Percentiles rank a stretch among this genome's conserved stretches.
These are phyloP conservation scores for Pseudohalonectria lignicola DNA, from an alignment of 2,329 filamentous ascomycete genomes.

Conservation along the genomic window DNA sequence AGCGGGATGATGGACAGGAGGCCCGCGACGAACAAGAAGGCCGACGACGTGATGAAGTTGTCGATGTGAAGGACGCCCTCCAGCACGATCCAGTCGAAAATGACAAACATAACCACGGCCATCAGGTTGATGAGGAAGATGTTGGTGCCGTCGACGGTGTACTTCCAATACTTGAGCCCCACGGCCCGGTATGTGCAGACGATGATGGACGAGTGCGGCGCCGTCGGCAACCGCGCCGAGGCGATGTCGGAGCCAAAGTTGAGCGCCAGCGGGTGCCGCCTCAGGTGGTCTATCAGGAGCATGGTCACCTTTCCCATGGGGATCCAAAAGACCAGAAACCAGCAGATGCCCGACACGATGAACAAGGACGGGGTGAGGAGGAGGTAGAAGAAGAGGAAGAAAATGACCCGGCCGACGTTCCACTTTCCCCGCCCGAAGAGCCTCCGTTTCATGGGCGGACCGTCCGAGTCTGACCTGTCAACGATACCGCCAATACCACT, in stretches of 20 bases:
- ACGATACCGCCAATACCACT: conserved; percentile 8
- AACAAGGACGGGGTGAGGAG: conserved; percentile 80
- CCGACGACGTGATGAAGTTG: conserved; percentile 66
- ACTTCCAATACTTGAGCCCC: conserved; percentile 96
- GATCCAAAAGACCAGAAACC: conserved; percentile 95
- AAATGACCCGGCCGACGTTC: conserved; percentile 89
- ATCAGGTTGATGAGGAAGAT: conserved; percentile 98
- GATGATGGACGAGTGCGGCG: conserved; percentile 73
- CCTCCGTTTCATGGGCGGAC: conserved; percentile 57
- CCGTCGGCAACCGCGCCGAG: conserved; percentile 59
- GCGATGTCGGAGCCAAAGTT: conserved; percentile 83
- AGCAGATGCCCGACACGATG: conserved; percentile 78
- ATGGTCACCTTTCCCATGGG: conserved; percentile 96
- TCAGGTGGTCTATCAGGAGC: conserved; percentile 80
- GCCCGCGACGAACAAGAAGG: conserved; percentile 70
- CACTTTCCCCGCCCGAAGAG: conserved; percentile 93
- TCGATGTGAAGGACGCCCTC: conserved; percentile 57
- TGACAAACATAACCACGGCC: conserved; percentile 84
- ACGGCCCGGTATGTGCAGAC: conserved; percentile 96
- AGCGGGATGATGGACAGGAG: conserved; percentile 89
- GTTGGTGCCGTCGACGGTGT: conserved; percentile 95
- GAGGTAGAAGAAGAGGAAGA: conserved; percentile 94
- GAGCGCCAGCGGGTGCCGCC: conserved; percentile 82
- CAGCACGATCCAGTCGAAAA: conserved; percentile 83
- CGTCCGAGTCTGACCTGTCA: conserved; percentile 22